Base-by-base conservation (phyloP, 83 land plant genomes). In the Picea abies region DNA sequence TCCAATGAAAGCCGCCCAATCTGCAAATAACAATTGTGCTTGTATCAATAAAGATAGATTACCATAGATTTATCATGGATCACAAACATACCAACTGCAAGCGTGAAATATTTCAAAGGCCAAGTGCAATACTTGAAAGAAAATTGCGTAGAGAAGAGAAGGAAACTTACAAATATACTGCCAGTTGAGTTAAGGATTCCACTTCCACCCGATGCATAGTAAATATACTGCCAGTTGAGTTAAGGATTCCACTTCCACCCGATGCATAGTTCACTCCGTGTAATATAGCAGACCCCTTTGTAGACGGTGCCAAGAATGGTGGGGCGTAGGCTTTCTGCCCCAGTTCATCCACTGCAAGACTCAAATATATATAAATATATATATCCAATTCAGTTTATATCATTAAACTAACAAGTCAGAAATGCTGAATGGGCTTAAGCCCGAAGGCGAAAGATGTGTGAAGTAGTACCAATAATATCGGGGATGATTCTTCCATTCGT, bases 181-280 rank as follows among this genome's bases (percentile, higher is more conserved):
- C 96, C 96, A 12, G 96, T 92, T 23, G 80, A 79, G 67, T 94
- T 92, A 79, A 94, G 63, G 1, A 94, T 93, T 71, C 96, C 96
- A 62, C 92, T 95, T 39, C 93, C 96, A 29, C 95, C 97, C 1
- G 95, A 94, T 3, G 90, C 97, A 83, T 94, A 94, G 83, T 94
- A n/a, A n/a, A n/a, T n/a, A n/a, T n/a, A n/a, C 85, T 84, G 70
- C 96, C 96, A 12, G 96, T 92, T 23, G 80, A 79, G 67, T 94
- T 92, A 79, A 94, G 63, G 1, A 94, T 92, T 71, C 96, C 96
- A 62, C 92, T 95, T 39, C 93, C 96, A 29, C 95, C 97, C 1
- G 95, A 94, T 3, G 90, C 97, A 83, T 94, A 94, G 83, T 94
- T 94, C 10, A 94, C 97, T 0, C 95, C 96, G 44, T 85, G 63